Evolutionary conservation across 371 early-diverging fungal species (phyloP).

Genomic region (Syncephalastrum monosporum): DNA sequence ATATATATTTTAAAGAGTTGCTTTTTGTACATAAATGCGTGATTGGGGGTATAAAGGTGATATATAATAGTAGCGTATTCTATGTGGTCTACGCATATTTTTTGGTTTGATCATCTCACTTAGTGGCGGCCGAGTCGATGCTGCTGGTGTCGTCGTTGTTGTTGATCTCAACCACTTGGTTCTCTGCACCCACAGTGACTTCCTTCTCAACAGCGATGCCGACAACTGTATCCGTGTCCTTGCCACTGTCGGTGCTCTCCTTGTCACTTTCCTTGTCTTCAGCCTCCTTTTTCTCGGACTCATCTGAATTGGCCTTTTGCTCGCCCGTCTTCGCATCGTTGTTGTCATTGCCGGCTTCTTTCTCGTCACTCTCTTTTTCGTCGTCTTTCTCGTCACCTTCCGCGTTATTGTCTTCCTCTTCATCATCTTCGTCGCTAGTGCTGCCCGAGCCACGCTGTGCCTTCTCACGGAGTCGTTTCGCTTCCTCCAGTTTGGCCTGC

Average conservation of each 20-base stretch:
- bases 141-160: too few relatives aligned
- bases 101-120: too few relatives aligned
- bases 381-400: not conserved
- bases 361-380: not conserved
- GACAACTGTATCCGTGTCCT: not conserved
- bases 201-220: too few relatives aligned
- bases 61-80: too few relatives aligned
- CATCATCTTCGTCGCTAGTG: not conserved
- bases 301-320: not conserved
- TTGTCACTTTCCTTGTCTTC: not conserved
- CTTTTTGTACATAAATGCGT: too few relatives aligned
- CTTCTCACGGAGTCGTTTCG: slow-evolving; percentile 1
- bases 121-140: too few relatives aligned
- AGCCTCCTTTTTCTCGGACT: not conserved
- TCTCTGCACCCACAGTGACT: too few relatives aligned
- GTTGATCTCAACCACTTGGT: too few relatives aligned
- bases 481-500: slow-evolving; percentile 17
- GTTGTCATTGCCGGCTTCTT: not conserved
- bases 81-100: too few relatives aligned
- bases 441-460: not conserved
- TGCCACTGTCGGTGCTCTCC: not conserved
- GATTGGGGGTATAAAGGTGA: too few relatives aligned
- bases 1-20: too few relatives aligned
- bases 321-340: not conserved
- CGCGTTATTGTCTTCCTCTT: not conserved